Evolutionary conservation across 208 protist species (phyloP).

Genomic region (Entamoeba moshkovskii): DNA sequence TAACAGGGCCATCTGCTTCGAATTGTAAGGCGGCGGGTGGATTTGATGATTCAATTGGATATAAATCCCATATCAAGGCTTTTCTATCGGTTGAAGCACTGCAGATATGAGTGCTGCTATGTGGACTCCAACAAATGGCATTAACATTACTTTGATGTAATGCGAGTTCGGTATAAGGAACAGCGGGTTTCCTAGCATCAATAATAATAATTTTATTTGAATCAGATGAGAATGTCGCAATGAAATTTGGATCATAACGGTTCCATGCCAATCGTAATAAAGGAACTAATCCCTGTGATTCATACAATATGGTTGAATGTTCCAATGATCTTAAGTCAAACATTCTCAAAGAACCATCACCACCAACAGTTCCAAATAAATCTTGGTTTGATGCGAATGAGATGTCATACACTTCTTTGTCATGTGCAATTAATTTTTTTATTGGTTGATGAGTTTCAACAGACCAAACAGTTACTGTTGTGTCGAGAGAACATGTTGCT

Average conservation of each 20-base stretch:
- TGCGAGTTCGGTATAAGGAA: background rate
- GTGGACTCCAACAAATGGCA: slow-evolving; percentile 10
- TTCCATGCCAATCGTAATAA: background rate
- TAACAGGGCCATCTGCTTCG: background rate
- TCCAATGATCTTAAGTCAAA: slow-evolving; percentile 12
- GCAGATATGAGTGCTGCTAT: background rate
- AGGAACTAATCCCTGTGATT: background rate
- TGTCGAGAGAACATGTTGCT: slow-evolving; percentile 89
- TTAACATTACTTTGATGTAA: slow-evolving; percentile 6
- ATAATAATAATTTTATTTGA: background rate
- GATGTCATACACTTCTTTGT: slow-evolving; percentile 97
- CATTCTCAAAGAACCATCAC: slow-evolving; percentile 28
- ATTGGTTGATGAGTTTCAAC: slow-evolving; percentile 52
- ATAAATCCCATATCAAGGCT: background rate
- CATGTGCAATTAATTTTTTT: slow-evolving; percentile 93
- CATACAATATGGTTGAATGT: slow-evolving; percentile 23
- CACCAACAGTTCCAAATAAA: slow-evolving; percentile 29
- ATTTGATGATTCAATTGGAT: background rate
- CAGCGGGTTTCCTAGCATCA: slow-evolving; percentile 1
- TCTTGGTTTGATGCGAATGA: slow-evolving; percentile 55
- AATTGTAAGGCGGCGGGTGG: background rate
- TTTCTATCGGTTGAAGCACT: background rate
- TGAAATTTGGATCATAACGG: background rate
- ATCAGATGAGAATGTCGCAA: slow-evolving; percentile 6
- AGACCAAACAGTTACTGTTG: slow-evolving; percentile 92